A percentile compares a stretch with the other conserved stretches of the same genome.
These are phyloP conservation scores for Arthrobotrys pseudoclavata DNA, from an alignment of 2,329 filamentous ascomycete genomes.

Conservation along the genomic window DNA sequence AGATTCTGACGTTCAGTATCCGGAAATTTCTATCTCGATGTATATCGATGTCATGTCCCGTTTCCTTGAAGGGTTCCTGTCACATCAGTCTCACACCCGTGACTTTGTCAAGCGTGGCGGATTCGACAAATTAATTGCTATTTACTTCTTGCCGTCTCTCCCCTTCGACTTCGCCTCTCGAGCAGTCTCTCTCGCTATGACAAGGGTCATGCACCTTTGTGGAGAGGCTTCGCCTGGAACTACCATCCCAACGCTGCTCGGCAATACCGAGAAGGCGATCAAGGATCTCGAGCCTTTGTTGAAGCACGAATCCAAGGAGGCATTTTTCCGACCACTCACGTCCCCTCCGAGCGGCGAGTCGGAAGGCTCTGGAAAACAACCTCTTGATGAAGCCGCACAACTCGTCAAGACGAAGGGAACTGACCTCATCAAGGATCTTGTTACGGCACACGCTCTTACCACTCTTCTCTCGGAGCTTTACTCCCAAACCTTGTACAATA, in stretches of 20 bases:
- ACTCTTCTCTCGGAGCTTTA: conserved; percentile 82
- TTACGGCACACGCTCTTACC: conserved; percentile 81
- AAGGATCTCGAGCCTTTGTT: conserved; percentile 78
- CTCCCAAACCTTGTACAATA: conserved; percentile 74
- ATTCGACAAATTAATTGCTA: conserved; percentile 84
- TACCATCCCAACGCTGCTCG: conserved; percentile 83
- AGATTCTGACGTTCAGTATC: conserved; percentile 68
- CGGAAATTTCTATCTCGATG: conserved; percentile 70
- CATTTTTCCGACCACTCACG: conserved; percentile 80
- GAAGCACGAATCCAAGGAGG: conserved; percentile 68
- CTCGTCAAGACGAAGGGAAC: conserved; percentile 76
- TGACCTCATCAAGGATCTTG: conserved; percentile 80
- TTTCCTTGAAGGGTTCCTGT: conserved; percentile 83
- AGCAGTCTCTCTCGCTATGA: conserved; percentile 77
- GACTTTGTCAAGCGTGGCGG: conserved; percentile 84
- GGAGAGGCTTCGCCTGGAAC: conserved; percentile 85
- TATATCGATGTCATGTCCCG: conserved; percentile 82
- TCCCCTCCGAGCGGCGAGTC: conserved; percentile 63
- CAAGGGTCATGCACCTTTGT: conserved; percentile 80
- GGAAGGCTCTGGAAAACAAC: conserved; percentile 64
- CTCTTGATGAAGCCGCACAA: conserved; percentile 64
- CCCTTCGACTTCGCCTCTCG: conserved; percentile 79
- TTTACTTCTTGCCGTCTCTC: conserved; percentile 84
- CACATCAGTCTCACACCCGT: conserved; percentile 78
- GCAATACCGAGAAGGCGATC: conserved; percentile 78